Base-by-base conservation (phyloP, 176 grass and related monocot species). In the Carex myosuroides region DNA sequence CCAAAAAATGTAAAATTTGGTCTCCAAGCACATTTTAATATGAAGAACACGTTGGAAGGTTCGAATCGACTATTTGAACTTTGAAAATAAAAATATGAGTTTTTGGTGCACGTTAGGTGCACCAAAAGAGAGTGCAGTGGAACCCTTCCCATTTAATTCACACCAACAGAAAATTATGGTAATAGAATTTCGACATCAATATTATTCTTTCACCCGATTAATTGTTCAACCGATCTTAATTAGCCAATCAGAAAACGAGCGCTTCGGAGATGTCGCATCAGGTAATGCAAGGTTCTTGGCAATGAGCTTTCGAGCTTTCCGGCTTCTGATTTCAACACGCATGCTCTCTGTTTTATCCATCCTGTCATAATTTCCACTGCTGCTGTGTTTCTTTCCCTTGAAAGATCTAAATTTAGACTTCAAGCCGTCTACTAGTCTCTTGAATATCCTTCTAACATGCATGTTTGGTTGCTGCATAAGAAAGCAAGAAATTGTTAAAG, bases 261-360 rank as follows among this genome's bases (percentile, higher is more conserved):
- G 30, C 14, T 74, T 75, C 9, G 64, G 81, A 52, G 61, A 18
- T 57, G 92, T 2, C 22, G 83, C 26, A 79, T 94, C 88, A 7
- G 80, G 88, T 14, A 62, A 30, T 79, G 75, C 70, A 68, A 97
- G 94, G 87, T 94, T 97, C 90, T 97, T 97, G 80, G 85, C 90
- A 63, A 97, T 92, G 55, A 97, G 90, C 85, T 89, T 81, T 66
- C 46, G 86, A 58, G 94, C 85, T 69, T 74, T 91, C 75, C 73
- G 88, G 88, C 92, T 97, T 79, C 52, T 89, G 66, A 94, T 94
- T 87, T 97, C 94, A 68, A 97, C 80, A 70, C 92, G 71, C 94
- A 91, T 97, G 92, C 94, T 97, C 0, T 89, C 94, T 13, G 94
- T 97, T 74, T 92, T 97, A 73, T 86, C 91, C 87, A 92, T 57